Evolutionary conservation across 768 basidiomycete genomes (phyloP).

Genomic region (Mycena polygramma): DNA sequence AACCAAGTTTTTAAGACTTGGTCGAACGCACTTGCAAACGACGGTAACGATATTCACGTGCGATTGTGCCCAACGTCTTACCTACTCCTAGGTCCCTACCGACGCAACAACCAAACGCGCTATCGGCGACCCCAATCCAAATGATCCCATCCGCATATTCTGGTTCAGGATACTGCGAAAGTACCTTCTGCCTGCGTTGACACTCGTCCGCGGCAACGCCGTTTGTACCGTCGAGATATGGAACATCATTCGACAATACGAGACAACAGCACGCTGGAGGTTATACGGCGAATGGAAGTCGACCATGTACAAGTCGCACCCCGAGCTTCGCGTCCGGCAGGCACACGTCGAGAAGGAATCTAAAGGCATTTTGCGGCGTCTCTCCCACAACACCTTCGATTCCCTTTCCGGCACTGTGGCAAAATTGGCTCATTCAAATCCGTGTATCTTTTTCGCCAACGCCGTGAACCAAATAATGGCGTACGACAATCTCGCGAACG

Average conservation of each 20-base stretch:
- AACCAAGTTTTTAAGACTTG: slow-evolving; percentile 85
- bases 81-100: slow-evolving; percentile 53
- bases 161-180: slow-evolving; percentile 88
- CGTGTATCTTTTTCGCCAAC: slow-evolving; percentile 89
- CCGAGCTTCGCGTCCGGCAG: slow-evolving; percentile 82
- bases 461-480: slow-evolving; percentile 96
- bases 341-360: slow-evolving; percentile 90
- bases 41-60: slow-evolving; percentile 55
- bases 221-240: slow-evolving; percentile 94
- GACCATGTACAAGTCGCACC: slow-evolving; percentile 76
- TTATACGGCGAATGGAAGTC: slow-evolving; percentile 97
- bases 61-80: neutral
- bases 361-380: slow-evolving; percentile 89
- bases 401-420: slow-evolving; percentile 89
- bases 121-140: slow-evolving; percentile 64
- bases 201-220: slow-evolving; percentile 87
- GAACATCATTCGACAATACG: slow-evolving; percentile 87
- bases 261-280: slow-evolving; percentile 85
- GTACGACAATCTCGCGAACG: slow-evolving; percentile 92
- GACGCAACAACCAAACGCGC: slow-evolving; percentile 76
- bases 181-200: slow-evolving; percentile 88
- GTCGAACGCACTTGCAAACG: slow-evolving; percentile 70
- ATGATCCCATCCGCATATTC: slow-evolving; percentile 75
- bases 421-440: slow-evolving; percentile 95
- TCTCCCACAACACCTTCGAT: slow-evolving; percentile 88